Evolutionary conservation across 768 basidiomycete species (phyloP), one percentile per base, ranked within the genome.

Genomic region (Russula dissimulans): DNA sequence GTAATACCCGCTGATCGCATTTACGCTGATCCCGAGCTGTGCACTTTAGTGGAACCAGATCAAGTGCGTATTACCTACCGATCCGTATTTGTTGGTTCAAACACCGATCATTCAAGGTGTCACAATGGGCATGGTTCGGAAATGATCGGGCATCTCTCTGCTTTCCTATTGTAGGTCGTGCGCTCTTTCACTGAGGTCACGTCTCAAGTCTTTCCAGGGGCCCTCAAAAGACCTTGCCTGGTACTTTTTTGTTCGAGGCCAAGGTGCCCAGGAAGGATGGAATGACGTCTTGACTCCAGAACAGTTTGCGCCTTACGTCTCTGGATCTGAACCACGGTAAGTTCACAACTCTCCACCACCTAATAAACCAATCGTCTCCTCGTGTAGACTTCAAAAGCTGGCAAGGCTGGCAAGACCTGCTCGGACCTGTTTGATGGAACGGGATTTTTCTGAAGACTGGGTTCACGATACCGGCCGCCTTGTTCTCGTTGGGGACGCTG

Each of bases 401-500:
- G 68, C 63, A 11, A 38, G 49, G 7, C 48, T 68, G 52, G 57
- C 60, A 17, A 53, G 47, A 59, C 67, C 47, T 56, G 44, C 65
- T 1, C 69, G 71, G 6, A 38, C 65, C 26, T 62, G 65, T 7
- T 46, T 68, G 45, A 60, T 59, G 41, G 55, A 69, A 26, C 62
- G 67, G 36, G 59, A 48, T 3, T 60, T 69, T 42, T 59, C 71
- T 15, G 71, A 72, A 32, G 69, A 71, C 18, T 74, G 74, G 74
- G 69, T 74, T 0, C 69, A 72, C 42, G 65, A 67, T 7, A 68
- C 62, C 43, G 69, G 68, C 12, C 68, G 65, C 17, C 60, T 74
- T 1, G 66, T 73, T 4, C 47, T 74, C 29, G 63, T 74, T 29
- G 76, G 76, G 17, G 70, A 72, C 15, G 74, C 74, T 0, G 74